Base-by-base conservation (phyloP, 2,329 filamentous ascomycete genomes). In the Clarireedia monteithiana region DNA sequence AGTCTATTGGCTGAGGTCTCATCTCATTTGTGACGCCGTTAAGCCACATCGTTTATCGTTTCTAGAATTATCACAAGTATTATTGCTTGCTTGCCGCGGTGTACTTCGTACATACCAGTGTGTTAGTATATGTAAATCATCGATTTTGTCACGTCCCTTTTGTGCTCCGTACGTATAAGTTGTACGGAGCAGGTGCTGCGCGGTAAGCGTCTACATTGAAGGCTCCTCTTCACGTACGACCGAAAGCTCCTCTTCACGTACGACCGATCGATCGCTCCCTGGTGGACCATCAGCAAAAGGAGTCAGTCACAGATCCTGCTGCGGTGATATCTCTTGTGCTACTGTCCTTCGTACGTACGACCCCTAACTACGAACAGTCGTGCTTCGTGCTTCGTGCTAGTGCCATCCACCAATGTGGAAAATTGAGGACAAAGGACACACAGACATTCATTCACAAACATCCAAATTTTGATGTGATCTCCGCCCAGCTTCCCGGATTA, bases 341-440 rank as follows among this genome's bases (percentile, higher is more conserved):
- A 39, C 48, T 3, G 20, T 20, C 20, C 20, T 50, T 27, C 15
- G 20, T 44, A 27, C 30, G 2, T 20, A 2, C 20, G 20, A 20
- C 20, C 2, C 20, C 20, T 20, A 20, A 20, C 20, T 20, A 20
- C 20, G 20, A 20, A 20, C 2, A 20, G 20, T 20, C 20, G 20
- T 20, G 20, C 20, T 20, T 20, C 20, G 20, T 20, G 20, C 20
- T 20, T 20, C 20, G 20, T 20, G 20, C 20, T 20, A 20, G 20
- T 20, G 20, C 20, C 2, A 3, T 30, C 20, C 39, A 53, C 40
- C 20, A 23, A 20, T 9, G 38, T 15, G 48, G 42, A 26, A 48
- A 48, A 39, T 38, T 39, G 26, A 27, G 23, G n/a, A 27, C 51
- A 53, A 26, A 27, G 23, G n/a, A 27, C 51, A 53, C 51, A 53